A percentile compares a stretch with the other conserved stretches of the same genome.
These are phyloP conservation scores for Phialophora macrospora DNA, from an alignment of 2,329 filamentous ascomycete species.

Conservation along the genomic window DNA sequence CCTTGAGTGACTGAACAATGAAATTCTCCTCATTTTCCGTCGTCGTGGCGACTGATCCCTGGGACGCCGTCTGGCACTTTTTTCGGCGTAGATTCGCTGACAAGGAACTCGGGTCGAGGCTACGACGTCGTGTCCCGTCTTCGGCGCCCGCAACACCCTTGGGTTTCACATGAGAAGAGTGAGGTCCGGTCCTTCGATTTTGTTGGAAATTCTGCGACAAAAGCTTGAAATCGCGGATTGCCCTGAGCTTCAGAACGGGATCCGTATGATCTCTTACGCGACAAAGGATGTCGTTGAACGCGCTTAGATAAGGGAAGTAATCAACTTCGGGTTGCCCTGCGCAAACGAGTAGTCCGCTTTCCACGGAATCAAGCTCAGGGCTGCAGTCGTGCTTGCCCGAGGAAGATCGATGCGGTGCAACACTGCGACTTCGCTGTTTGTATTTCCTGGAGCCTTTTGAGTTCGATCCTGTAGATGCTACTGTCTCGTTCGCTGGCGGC, in stretches of 20 bases:
- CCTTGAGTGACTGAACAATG: slow-evolving; percentile 65
- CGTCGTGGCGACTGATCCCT: slow-evolving; percentile 4
- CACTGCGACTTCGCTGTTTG: slow-evolving; percentile 26
- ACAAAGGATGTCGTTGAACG: slow-evolving; percentile 64
- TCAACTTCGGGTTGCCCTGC: background rate
- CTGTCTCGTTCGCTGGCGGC: background rate
- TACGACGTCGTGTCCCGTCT: slow-evolving; percentile 28
- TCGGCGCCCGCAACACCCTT: background rate
- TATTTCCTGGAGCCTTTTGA: background rate
- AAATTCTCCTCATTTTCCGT: slow-evolving; percentile 23
- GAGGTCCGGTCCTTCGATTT: slow-evolving; percentile 1
- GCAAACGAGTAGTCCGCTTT: background rate
- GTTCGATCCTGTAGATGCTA: background rate
- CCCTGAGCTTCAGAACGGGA: slow-evolving; percentile 81
- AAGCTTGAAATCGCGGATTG: slow-evolving; percentile 79
- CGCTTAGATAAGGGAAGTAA: slow-evolving; percentile 25
- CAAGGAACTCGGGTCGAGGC: slow-evolving; percentile 31
- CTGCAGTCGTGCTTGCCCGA: background rate
- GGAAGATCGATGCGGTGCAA: slow-evolving; percentile 5
- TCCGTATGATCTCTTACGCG: slow-evolving; percentile 91
- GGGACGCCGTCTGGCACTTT: slow-evolving; percentile 23
- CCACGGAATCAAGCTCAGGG: slow-evolving; percentile 6
- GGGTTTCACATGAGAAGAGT: background rate
- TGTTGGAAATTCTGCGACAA: slow-evolving; percentile 67
- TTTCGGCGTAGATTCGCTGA: slow-evolving; percentile 23